phyloP scores from a whole-genome alignment of 192 early-diverging fungal genomes.

The Coemansia sp. region DNA sequence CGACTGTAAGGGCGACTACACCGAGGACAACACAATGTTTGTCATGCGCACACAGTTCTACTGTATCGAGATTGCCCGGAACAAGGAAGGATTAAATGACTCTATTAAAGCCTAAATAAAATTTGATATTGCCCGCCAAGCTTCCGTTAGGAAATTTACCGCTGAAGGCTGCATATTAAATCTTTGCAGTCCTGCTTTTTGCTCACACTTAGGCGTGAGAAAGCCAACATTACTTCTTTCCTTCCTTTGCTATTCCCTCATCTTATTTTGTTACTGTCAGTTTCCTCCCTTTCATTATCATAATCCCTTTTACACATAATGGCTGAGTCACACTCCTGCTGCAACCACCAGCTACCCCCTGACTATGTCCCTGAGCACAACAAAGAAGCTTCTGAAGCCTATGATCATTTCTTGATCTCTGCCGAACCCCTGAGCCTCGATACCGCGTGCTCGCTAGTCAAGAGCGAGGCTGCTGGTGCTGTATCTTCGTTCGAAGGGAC shows the following conservation, averaged over 20 bases:
- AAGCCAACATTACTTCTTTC: background rate
- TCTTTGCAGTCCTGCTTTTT: too few species aligned
- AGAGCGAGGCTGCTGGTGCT: conserved; percentile 74
- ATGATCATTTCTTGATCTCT: conserved; percentile 55
- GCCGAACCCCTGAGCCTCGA: conserved; percentile 59
- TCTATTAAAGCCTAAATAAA: background rate
- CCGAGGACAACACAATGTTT: conserved; percentile 86
- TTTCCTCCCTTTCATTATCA: background rate
- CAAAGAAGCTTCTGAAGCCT: conserved; percentile 14
- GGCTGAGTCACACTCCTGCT: conserved; percentile 21
- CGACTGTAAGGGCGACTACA: conserved; percentile 74
- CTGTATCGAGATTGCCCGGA: conserved; percentile 89
- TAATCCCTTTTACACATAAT: background rate
- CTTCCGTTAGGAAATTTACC: too few species aligned
- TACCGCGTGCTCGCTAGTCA: conserved; percentile 60
- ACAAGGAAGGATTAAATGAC: conserved; percentile 77
- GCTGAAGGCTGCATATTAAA: too few species aligned
- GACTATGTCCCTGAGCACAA: conserved; percentile 39
- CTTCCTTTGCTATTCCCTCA: too few species aligned
- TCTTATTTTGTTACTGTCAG: background rate
- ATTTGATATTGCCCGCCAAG: too few species aligned
- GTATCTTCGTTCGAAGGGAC: conserved; percentile 88
- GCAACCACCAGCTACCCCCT: conserved; percentile 32
- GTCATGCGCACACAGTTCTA: conserved; percentile 86
- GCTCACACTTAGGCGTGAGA: too few species aligned